Evolutionary conservation across 2,329 filamentous ascomycete species (phyloP).

Genomic region (Pseudocercospora vitis): DNA sequence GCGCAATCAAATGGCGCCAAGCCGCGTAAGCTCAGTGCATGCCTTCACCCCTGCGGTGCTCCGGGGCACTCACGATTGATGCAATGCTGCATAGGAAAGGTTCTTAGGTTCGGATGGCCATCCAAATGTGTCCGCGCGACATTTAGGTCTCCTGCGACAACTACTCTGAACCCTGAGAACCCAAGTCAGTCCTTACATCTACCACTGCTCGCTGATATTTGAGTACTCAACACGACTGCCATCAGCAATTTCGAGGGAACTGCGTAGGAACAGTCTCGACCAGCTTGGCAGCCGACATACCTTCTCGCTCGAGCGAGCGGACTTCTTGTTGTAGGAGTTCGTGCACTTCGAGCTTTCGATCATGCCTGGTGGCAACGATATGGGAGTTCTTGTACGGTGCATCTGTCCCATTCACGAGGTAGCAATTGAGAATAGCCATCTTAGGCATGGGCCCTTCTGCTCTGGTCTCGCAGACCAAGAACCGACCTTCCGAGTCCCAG

Average conservation of each 20-base stretch:
- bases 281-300: not conserved
- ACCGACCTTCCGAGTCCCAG: constrained; percentile 54
- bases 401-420: constrained; percentile 54
- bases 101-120: constrained; percentile 51
- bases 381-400: constrained; percentile 47
- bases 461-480: constrained; percentile 48
- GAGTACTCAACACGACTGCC: too few species aligned
- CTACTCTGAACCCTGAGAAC: constrained; percentile 41
- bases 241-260: too few species aligned
- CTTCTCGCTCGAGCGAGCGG: constrained; percentile 42
- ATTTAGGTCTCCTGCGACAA: constrained; percentile 57
- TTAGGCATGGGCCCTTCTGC: constrained; percentile 27
- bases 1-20: too few species aligned
- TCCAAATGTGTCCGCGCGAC: constrained; percentile 48
- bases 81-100: constrained; percentile 49
- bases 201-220: too few species aligned
- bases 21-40: too few species aligned
- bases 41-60: too few species aligned
- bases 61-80: too few species aligned
- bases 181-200: not conserved
- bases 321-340: constrained; percentile 48
- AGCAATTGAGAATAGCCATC: constrained; percentile 50
- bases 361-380: constrained; percentile 53
- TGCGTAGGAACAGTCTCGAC: not conserved
- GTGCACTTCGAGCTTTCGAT: constrained; percentile 54